Evolutionary conservation across 1,139 yeast species (phyloP), one percentile per base, ranked within the genome.

Genomic region (Yamadazyma epiphylla): DNA sequence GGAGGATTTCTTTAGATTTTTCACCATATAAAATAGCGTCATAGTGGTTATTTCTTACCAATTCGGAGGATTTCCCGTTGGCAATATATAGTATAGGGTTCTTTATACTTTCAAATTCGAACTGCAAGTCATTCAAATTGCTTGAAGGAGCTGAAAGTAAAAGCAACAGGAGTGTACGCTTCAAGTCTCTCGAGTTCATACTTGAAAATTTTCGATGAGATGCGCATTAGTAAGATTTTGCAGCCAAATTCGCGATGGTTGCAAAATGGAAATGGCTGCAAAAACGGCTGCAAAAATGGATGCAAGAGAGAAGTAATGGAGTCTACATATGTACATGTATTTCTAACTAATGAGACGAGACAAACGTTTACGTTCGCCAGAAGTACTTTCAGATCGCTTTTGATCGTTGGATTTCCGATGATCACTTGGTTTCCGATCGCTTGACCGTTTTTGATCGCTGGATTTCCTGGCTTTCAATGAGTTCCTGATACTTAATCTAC

Each of bases 401-500:
- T 31, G 32, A 14, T 24, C 22, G 13, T 27, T 22, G 3, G 24
- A 15, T 11, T 24, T 26, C 25, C 22, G 7, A 10, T 7, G 7
- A 10, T 17, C 20, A 7, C 7, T 7, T 17, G 7, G 7, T 10
- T 17, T 17, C 10, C 9, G 7, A 10, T 10, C 10, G 10, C 10
- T 10, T 17, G 20, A 17, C 10, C 20, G 15, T 16, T 24, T 30
- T 32, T 50, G 49, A 27, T 66, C 72, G 12, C 58, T 46, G 4
- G 61, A 49, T 28, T 42, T 53, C 27, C 69, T 48, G 3, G 60
- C 42, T 45, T 53, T 62, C 31, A 69, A 53, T 3, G 73, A 64
- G 28, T 59, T 58, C 31, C 74, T 46, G 26, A 69, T 68, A 4
- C 70, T 56, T 21, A 69, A 43, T 22, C 74, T 46, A 42, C 51